phyloP scores from a whole-genome alignment of 441 rosid genomes.

The Eruca vesicaria region DNA sequence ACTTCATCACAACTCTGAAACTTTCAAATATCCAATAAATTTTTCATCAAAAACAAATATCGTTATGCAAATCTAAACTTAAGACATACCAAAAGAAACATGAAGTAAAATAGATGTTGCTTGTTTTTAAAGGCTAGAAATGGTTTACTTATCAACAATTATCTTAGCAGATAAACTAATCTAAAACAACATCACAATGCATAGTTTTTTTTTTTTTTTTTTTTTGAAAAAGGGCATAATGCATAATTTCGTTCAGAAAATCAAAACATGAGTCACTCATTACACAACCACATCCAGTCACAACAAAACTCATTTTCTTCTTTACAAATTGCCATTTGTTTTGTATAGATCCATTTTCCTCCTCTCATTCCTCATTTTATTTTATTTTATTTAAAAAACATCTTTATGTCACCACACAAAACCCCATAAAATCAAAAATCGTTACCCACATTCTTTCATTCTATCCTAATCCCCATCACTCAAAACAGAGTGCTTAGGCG shows the following conservation, averaged over 20 bases:
- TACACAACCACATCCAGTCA: constrained; percentile 3
- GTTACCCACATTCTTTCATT: constrained; percentile 33
- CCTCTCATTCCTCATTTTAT: constrained; percentile 29
- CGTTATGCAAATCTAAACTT: background rate
- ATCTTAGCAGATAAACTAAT: background rate
- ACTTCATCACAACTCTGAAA: constrained; percentile 41
- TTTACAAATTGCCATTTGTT: constrained; percentile 48
- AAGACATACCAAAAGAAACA: background rate
- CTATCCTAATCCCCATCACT: constrained; percentile 36
- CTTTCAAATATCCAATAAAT: background rate
- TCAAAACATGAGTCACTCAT: constrained; percentile 24
- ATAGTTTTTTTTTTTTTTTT: too few relatives aligned
- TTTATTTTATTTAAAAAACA: constrained; percentile 6
- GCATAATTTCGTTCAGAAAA: background rate
- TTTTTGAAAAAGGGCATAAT: too few relatives aligned
- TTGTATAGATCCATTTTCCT: constrained; percentile 31
- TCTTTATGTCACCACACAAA: constrained; percentile 37
- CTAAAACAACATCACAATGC: background rate
- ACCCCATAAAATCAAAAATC: constrained; percentile 32
- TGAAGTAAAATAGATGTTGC: background rate
- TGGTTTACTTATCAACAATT: constrained; percentile 9
- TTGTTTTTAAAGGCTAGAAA: constrained; percentile 6
- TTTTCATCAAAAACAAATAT: background rate
- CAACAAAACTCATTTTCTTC: constrained; percentile 17
- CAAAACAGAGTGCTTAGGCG: constrained; percentile 34